Evolutionary conservation across 23 red algal genomes (phyloP).

Genomic region (Chondrus crispus): DNA sequence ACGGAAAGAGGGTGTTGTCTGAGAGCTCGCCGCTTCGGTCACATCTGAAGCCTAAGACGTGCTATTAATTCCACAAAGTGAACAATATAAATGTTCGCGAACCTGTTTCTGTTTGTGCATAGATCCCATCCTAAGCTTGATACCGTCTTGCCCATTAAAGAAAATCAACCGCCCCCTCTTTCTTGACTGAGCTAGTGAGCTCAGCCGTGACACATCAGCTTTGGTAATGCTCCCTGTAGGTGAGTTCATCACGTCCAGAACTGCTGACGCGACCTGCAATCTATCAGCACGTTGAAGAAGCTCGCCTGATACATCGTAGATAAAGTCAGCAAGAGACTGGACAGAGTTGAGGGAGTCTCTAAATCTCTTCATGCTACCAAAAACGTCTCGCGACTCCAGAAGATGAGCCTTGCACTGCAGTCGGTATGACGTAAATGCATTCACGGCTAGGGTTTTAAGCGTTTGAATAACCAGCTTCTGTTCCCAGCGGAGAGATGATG

Average conservation of each 20-base stretch:
- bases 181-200: not conserved
- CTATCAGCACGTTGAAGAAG: not conserved
- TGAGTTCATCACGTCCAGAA: not conserved
- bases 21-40: no score
- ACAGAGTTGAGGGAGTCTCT: not conserved
- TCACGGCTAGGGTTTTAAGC: not conserved
- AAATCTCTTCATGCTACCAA: not conserved
- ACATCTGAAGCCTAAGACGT: no score
- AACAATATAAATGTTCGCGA: not conserved
- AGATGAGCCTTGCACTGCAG: not conserved
- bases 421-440: not conserved
- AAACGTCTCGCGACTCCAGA: not conserved
- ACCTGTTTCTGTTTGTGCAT: not conserved
- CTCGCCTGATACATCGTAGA: not conserved
- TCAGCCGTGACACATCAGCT: not conserved
- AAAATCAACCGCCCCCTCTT: not conserved
- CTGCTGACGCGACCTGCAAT: not conserved
- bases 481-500: no score
- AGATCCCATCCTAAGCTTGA: not conserved
- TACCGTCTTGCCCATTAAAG: not conserved
- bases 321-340: not conserved
- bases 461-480: constrained; percentile 3
- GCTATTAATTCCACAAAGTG: not conserved
- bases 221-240: not conserved
- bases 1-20: no score